phyloP scores from a whole-genome alignment of 2,329 filamentous ascomycete genomes.

The Venturia nashicola region DNA sequence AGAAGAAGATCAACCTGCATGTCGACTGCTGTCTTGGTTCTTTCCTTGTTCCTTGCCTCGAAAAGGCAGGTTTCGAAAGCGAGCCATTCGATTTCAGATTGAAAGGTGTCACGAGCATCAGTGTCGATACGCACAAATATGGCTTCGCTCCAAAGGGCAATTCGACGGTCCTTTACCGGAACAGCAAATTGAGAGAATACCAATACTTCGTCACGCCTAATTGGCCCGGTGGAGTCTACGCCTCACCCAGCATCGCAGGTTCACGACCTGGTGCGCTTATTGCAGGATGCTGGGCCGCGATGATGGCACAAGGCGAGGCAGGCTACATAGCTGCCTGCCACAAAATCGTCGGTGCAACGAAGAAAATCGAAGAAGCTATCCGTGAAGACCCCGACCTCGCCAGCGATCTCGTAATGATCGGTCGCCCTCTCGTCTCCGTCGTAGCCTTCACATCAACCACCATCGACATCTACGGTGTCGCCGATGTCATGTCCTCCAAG shows the following conservation, averaged over 20 bases:
- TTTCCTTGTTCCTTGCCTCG: slow-evolving; percentile 84
- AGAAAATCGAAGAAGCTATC: slow-evolving; percentile 67
- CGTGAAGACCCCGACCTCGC: slow-evolving; percentile 54
- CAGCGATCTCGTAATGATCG: slow-evolving; percentile 66
- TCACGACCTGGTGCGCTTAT: slow-evolving; percentile 89
- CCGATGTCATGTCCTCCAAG: slow-evolving; percentile 69
- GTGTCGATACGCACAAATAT: slow-evolving; percentile 97
- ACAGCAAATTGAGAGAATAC: slow-evolving; percentile 62
- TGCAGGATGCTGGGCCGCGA: slow-evolving; percentile 85
- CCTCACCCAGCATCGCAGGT: slow-evolving; percentile 81
- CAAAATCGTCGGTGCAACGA: slow-evolving; percentile 76
- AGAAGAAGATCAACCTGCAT: slow-evolving; percentile 74
- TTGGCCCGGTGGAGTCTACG: slow-evolving; percentile 94
- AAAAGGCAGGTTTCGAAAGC: slow-evolving; percentile 84
- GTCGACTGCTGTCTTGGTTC: slow-evolving; percentile 97
- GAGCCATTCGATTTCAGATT: slow-evolving; percentile 87
- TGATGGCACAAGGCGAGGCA: slow-evolving; percentile 77
- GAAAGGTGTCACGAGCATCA: slow-evolving; percentile 89
- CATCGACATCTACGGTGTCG: slow-evolving; percentile 90
- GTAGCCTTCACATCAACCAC: slow-evolving; percentile 56
- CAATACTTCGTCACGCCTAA: slow-evolving; percentile 95
- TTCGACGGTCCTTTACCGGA: slow-evolving; percentile 84
- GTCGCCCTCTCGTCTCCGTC: slow-evolving; percentile 77
- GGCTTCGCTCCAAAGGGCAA: slow-evolving; percentile 98
- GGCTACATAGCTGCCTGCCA: slow-evolving; percentile 82